phyloP scores from a whole-genome alignment of 257 asterid genomes.

The Ballota nigra region DNA sequence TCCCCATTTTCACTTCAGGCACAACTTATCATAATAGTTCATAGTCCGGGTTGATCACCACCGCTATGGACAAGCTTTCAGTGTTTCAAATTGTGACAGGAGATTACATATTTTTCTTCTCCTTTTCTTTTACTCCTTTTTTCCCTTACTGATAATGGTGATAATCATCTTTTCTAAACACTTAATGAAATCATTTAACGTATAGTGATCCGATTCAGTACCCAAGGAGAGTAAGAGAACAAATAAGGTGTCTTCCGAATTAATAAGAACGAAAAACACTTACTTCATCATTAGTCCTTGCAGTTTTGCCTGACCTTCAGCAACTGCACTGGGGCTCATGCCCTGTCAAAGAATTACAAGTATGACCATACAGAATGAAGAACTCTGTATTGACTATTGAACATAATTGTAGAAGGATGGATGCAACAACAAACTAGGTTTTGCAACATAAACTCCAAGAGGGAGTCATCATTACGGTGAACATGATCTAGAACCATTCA shows the following conservation, averaged over 20 bases:
- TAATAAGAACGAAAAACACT: slow-evolving; percentile 31
- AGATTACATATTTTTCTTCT: neutral
- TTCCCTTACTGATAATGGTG: neutral
- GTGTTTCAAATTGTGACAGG: neutral
- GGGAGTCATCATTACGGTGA: neutral
- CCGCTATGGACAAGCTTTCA: neutral
- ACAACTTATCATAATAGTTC: neutral
- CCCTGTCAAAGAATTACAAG: slow-evolving; percentile 45
- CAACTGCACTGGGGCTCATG: slow-evolving; percentile 64
- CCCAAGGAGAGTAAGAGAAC: slow-evolving; percentile 7
- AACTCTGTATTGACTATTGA: neutral
- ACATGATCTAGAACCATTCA: neutral
- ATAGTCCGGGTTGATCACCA: neutral
- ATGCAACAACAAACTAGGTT: neutral
- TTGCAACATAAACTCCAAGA: neutral
- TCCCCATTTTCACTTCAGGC: slow-evolving; percentile 13
- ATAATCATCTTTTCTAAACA: slow-evolving; percentile 15
- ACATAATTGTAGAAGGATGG: slow-evolving; percentile 4
- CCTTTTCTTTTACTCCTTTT: neutral
- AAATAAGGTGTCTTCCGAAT: slow-evolving; percentile 8
- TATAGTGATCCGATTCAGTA: neutral
- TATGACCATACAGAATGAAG: neutral
- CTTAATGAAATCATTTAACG: neutral
- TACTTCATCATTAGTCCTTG: slow-evolving; percentile 65
- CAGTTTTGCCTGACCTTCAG: slow-evolving; percentile 79